phyloP scores from a whole-genome alignment of 495 filamentous ascomycete species.

The Xylaria flabelliformis region DNA sequence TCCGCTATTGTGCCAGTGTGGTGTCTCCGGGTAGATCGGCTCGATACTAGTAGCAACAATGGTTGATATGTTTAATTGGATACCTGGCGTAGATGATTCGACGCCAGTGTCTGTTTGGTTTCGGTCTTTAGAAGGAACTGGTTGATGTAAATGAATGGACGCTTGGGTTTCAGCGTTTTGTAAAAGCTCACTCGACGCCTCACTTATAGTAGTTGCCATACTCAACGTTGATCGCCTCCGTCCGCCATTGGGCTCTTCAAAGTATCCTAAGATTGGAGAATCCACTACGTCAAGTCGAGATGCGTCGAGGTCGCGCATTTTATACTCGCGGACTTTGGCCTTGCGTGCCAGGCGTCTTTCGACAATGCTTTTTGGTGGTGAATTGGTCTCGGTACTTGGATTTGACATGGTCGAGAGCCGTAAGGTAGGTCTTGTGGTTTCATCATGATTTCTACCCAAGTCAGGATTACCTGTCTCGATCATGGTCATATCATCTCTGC shows the following conservation, averaged over 20 bases:
- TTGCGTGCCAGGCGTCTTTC: slow-evolving; percentile 32
- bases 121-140: not conserved
- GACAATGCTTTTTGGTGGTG: slow-evolving; percentile 19
- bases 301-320: slow-evolving; percentile 30
- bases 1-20: slow-evolving; percentile 19
- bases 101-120: not conserved
- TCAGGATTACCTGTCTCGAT: not conserved
- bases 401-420: not conserved
- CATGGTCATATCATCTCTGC: not conserved
- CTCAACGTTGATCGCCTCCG: slow-evolving; percentile 18
- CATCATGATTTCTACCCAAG: not conserved
- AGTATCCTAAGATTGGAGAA: slow-evolving; percentile 33
- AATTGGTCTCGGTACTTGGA: not conserved
- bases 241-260: slow-evolving; percentile 9
- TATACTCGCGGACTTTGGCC: slow-evolving; percentile 31
- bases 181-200: slow-evolving; percentile 1
- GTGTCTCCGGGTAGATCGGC: slow-evolving; percentile 9
- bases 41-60: slow-evolving; percentile 24
- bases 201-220: not conserved
- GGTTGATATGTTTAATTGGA: slow-evolving; percentile 23
- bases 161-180: not conserved
- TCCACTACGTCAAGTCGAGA: slow-evolving; percentile 26
- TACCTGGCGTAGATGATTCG: not conserved
- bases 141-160: not conserved
- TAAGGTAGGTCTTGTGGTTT: not conserved